A percentile compares a stretch with the other conserved stretches of the same genome.
phyloP scores from a whole-genome alignment of 2,329 filamentous ascomycete species.

The Aspergillus viridinutans region DNA sequence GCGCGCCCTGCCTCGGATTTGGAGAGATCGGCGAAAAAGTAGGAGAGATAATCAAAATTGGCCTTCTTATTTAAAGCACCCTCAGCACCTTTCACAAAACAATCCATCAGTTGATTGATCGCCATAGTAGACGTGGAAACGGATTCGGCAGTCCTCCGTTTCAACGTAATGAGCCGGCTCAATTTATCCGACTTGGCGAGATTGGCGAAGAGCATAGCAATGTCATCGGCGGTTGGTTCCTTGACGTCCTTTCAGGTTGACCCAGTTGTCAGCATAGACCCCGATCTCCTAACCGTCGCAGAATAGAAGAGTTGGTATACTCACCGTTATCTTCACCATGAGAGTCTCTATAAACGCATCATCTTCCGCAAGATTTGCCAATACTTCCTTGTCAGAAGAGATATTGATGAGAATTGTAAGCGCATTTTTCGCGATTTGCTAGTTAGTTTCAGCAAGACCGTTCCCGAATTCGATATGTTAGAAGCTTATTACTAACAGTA shows the following conservation, averaged over 20 bases:
- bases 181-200: constrained; percentile 75
- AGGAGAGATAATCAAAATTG: constrained; percentile 88
- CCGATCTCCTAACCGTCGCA: background rate
- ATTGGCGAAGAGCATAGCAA: constrained; percentile 92
- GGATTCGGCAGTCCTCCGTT: constrained; percentile 63
- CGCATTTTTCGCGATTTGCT: constrained; percentile 91
- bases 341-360: constrained; percentile 74
- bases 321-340: constrained; percentile 67
- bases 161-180: constrained; percentile 63
- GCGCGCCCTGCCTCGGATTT: constrained; percentile 71
- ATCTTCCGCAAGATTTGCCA: constrained; percentile 70
- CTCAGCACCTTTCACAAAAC: constrained; percentile 88
- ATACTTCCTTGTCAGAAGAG: constrained; percentile 74
- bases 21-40: constrained; percentile 88
- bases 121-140: constrained; percentile 68
- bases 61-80: constrained; percentile 78
- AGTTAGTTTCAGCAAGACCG: constrained; percentile 1
- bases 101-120: constrained; percentile 88
- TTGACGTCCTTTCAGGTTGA: constrained; percentile 38
- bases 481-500: constrained; percentile 51
- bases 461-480: background rate
- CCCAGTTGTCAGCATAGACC: constrained; percentile 6
- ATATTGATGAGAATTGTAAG: constrained; percentile 74
- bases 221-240: constrained; percentile 76
- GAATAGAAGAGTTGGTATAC: constrained; percentile 46